Conservation (phyloP, 2,329 filamentous ascomycete species). For the Arachnomyces sp. region DNA sequence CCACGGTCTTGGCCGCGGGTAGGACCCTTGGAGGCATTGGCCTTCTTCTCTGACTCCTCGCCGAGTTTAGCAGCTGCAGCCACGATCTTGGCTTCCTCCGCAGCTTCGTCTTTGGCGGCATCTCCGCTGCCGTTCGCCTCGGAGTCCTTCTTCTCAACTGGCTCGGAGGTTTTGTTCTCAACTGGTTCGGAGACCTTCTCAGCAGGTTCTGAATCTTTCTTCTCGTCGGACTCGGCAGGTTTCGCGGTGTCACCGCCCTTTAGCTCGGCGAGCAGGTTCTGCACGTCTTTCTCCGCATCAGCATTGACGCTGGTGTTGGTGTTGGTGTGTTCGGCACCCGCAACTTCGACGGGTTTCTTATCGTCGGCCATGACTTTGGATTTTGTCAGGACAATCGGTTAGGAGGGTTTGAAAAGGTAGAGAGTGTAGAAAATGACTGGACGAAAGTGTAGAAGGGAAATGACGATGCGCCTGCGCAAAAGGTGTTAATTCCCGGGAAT, state of each 20-base stretch:
- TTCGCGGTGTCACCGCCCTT: constrained; percentile 24
- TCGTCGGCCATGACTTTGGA: constrained; percentile 28
- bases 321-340: constrained; percentile 13
- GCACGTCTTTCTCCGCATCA: constrained; percentile 40
- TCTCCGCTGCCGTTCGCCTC: constrained; percentile 30
- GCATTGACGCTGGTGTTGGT: constrained; percentile 32
- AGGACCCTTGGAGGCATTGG: constrained; percentile 10
- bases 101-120: constrained; percentile 31
- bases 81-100: constrained; percentile 22
- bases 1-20: constrained; percentile 22
- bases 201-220: constrained; percentile 2
- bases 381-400: neutral
- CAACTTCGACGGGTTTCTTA: constrained; percentile 24
- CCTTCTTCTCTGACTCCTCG: constrained; percentile 12
- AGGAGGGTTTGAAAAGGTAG: neutral
- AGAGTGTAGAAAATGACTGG: neutral
- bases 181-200: neutral
- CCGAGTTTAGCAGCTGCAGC: constrained; percentile 13
- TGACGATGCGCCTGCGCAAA: too few relatives aligned
- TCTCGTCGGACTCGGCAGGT: constrained; percentile 7
- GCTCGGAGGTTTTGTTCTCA: constrained; percentile 8
- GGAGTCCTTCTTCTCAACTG: constrained; percentile 22
- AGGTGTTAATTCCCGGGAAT: too few relatives aligned
- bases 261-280: constrained; percentile 39
- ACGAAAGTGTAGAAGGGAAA: neutral